Percentiles rank a stretch among this genome's conserved stretches.
Evolutionary conservation across 2,329 filamentous ascomycete species (phyloP).

Genomic region (Pseudodiploospora longispora): DNA sequence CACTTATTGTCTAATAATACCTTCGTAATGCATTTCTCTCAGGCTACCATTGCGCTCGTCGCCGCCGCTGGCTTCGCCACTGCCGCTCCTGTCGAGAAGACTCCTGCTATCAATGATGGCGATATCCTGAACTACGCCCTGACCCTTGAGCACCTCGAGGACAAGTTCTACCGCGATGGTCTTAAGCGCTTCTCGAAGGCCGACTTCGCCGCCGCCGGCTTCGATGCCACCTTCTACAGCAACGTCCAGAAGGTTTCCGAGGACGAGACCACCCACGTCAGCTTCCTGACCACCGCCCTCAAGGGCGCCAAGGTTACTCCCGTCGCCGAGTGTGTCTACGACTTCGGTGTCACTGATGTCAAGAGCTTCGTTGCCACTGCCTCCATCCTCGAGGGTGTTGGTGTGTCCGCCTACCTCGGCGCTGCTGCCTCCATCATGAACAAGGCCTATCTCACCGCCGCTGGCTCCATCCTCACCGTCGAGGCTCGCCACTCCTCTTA

Average conservation of each 20-base stretch:
- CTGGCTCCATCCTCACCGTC: conserved; percentile 54
- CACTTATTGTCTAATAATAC: no score
- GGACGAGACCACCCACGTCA: conserved; percentile 50
- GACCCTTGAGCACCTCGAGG: conserved; percentile 49
- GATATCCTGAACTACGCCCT: conserved; percentile 40
- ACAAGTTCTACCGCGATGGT: conserved; percentile 54
- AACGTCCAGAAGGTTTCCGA: conserved; percentile 47
- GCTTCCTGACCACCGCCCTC: conserved; percentile 42
- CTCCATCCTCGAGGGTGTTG: conserved; percentile 56
- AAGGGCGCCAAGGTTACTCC: conserved; percentile 35
- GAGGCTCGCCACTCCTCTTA: conserved; percentile 58
- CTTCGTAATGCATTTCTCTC: conserved; percentile 2
- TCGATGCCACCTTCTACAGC: conserved; percentile 43
- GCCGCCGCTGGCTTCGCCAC: conserved; percentile 8
- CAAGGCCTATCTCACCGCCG: conserved; percentile 50
- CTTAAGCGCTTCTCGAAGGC: conserved; percentile 46
- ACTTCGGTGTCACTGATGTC: conserved; percentile 50
- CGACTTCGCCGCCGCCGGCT: conserved; percentile 46
- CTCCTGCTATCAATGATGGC: conserved; percentile 11
- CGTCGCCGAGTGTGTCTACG: conserved; percentile 47
- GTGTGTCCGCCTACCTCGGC: conserved; percentile 57
- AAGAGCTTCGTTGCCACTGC: conserved; percentile 53
- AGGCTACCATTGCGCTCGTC: conserved; percentile 8
- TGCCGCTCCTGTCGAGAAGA: conserved; percentile 11
- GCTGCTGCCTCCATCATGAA: conserved; percentile 51